Evolutionary conservation across 2,329 filamentous ascomycete species (phyloP).

Genomic region (Gnomoniopsis sp.): DNA sequence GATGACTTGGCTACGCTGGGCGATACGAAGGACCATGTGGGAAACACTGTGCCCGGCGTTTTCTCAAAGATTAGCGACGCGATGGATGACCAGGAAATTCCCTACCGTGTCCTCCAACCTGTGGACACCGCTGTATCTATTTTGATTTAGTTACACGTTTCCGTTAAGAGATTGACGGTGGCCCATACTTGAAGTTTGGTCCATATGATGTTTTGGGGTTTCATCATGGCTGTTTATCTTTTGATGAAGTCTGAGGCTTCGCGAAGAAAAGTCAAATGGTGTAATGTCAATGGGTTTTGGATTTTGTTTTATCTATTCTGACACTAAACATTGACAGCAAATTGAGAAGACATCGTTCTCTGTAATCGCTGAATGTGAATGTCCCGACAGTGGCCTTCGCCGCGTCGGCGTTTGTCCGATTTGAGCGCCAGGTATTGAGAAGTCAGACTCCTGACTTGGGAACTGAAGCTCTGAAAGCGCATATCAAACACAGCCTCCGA

Average conservation of each 20-base stretch:
- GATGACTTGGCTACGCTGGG: background rate
- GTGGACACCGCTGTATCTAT: background rate
- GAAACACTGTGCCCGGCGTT: background rate
- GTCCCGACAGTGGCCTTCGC: too few species aligned
- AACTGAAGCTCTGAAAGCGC: conserved; percentile 24
- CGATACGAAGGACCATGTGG: background rate
- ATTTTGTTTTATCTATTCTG: too few species aligned
- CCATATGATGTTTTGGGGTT: too few species aligned
- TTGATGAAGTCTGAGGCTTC: too few species aligned
- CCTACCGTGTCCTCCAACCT: background rate
- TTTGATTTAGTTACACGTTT: background rate
- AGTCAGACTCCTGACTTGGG: conserved; percentile 27
- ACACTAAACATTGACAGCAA: too few species aligned
- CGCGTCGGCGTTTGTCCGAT: background rate
- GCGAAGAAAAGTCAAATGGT: too few species aligned
- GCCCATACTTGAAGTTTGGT: too few species aligned
- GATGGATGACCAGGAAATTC: background rate
- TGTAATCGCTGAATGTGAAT: too few species aligned
- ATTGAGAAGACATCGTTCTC: too few species aligned
- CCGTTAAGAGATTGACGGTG: too few species aligned
- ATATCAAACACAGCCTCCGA: conserved; percentile 26
- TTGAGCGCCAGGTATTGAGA: conserved; percentile 26
- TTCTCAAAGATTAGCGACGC: background rate
- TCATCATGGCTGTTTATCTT: too few species aligned
- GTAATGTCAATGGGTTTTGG: too few species aligned